phyloP scores from a whole-genome alignment of 139 green algal genomes.

The Desmodesmus armatus region DNA sequence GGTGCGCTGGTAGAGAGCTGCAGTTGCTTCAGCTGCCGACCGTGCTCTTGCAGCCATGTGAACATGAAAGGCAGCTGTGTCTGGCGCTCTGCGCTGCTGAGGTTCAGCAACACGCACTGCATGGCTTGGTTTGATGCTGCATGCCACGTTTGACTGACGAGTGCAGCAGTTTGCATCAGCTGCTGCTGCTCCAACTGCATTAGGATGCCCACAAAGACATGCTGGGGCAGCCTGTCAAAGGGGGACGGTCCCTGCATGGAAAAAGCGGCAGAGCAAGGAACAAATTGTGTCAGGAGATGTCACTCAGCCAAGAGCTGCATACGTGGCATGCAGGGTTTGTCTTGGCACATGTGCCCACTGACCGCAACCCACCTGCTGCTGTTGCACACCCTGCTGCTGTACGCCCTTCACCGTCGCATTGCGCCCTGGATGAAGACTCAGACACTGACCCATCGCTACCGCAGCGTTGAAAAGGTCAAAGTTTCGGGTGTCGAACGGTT shows the following conservation, averaged over 20 bases:
- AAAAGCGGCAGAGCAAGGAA: neutral
- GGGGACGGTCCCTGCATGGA: neutral
- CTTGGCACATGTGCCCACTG: neutral
- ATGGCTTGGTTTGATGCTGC: neutral
- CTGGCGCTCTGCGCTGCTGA: neutral
- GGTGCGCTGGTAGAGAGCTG: conserved; percentile 7
- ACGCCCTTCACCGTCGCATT: neutral
- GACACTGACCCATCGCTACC: neutral
- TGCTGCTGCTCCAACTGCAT: neutral
- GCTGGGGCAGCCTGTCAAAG: conserved; percentile 6
- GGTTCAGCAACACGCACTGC: conserved; percentile 3
- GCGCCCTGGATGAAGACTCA: neutral
- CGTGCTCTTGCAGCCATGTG: neutral
- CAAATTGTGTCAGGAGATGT: neutral
- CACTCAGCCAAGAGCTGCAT: neutral
- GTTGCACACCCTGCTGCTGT: neutral
- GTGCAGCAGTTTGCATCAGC: neutral
- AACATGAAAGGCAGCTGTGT: neutral
- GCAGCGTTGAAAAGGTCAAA: neutral
- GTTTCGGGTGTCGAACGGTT: neutral
- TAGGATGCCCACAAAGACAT: neutral
- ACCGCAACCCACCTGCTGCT: neutral
- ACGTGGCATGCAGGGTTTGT: neutral
- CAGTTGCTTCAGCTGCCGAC: conserved; percentile 22
- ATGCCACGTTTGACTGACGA: neutral